These are phyloP conservation scores for Verticillium dahliae DNA, from an alignment of 2,329 filamentous ascomycete genomes.

Conservation along the genomic window DNA sequence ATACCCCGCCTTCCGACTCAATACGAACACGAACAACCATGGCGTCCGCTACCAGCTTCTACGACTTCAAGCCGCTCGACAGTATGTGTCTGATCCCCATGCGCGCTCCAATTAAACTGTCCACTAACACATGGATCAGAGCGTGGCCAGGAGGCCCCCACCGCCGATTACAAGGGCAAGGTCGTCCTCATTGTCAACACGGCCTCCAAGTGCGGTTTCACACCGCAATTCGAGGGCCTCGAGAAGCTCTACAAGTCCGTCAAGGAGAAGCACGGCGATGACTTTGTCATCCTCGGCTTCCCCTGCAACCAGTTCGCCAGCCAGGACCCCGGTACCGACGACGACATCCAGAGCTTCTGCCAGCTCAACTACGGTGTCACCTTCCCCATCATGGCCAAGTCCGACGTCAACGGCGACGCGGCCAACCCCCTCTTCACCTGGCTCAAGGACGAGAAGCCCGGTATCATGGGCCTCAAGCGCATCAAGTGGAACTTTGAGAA, in stretches of 20 bases:
- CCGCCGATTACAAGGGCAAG: slow-evolving; percentile 76
- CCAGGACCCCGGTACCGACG: slow-evolving; percentile 81
- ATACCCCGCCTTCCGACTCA: not conserved
- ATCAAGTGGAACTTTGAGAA: slow-evolving; percentile 99
- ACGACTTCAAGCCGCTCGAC: slow-evolving; percentile 78
- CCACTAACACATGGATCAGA: slow-evolving; percentile 38
- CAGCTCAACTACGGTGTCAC: slow-evolving; percentile 89
- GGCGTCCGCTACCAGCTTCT: slow-evolving; percentile 50
- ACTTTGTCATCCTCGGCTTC: slow-evolving; percentile 88
- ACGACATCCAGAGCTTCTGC: slow-evolving; percentile 80
- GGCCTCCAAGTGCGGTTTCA: slow-evolving; percentile 98
- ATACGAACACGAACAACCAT: slow-evolving; percentile 14
- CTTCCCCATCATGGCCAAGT: slow-evolving; percentile 88
- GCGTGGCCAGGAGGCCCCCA: slow-evolving; percentile 64
- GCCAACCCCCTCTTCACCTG: slow-evolving; percentile 76
- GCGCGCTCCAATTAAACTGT: not conserved
- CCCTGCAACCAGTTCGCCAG: slow-evolving; percentile 96
- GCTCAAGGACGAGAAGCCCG: slow-evolving; percentile 67
- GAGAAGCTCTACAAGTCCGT: slow-evolving; percentile 83
- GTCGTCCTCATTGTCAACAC: slow-evolving; percentile 97
- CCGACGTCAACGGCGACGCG: slow-evolving; percentile 84
- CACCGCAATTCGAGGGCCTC: slow-evolving; percentile 85
- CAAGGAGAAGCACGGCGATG: slow-evolving; percentile 59
- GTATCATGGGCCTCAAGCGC: slow-evolving; percentile 78
- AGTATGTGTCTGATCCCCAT: slow-evolving; percentile 37